Conservation (phyloP, 1,139 yeast species). For the Debaryomycetaceae sp. region DNA sequence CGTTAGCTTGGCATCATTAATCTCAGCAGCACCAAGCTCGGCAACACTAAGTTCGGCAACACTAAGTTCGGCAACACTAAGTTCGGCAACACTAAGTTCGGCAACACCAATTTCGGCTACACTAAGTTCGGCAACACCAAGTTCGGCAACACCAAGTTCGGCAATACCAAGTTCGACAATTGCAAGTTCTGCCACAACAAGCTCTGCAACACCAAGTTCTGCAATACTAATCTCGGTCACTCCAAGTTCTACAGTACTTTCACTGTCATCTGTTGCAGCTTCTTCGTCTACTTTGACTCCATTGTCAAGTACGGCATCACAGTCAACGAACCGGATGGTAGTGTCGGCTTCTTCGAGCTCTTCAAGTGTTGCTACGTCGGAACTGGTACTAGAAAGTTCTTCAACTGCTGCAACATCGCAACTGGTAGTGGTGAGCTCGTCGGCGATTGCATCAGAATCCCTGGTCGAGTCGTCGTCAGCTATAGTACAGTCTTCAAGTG, state of each 20-base stretch:
- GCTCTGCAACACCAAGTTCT: background rate
- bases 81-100: constrained; percentile 4
- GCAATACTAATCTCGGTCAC: background rate
- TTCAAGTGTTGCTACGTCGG: background rate
- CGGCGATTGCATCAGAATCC: background rate
- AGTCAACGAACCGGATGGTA: background rate
- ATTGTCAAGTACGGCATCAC: constrained; percentile 1
- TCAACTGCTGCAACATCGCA: background rate
- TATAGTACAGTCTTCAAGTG: constrained; percentile 1
- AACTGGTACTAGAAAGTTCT: background rate
- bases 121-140: constrained; percentile 1
- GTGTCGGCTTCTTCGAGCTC: background rate
- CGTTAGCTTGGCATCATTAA: too few species aligned
- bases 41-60: background rate
- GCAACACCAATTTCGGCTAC: background rate
- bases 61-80: background rate
- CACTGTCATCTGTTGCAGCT: constrained; percentile 4
- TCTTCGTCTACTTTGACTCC: constrained; percentile 3
- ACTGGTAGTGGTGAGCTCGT: background rate
- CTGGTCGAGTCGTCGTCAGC: constrained; percentile 1
- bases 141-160: constrained; percentile 6
- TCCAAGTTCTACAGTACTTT: constrained; percentile 2
- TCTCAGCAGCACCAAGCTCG: background rate
- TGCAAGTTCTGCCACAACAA: background rate
- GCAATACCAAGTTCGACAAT: background rate